Base-by-base conservation (phyloP, 495 filamentous ascomycete genomes). In the Tuber borchii region DNA sequence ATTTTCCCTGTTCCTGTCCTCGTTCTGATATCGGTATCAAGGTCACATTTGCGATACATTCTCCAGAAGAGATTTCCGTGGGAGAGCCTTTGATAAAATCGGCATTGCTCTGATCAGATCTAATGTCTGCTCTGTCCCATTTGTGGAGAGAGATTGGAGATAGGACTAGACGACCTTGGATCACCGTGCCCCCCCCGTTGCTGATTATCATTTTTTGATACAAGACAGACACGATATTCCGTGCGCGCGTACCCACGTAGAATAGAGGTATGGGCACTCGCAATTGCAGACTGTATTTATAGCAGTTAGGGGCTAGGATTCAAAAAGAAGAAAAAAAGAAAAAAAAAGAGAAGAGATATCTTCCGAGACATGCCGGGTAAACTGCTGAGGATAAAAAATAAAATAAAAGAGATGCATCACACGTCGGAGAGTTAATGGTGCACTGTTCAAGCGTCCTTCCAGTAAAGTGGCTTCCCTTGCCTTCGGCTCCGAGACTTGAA, bases 401-500 rank as follows among this genome's bases (percentile, higher is more conserved):
- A 61, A 31, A 61, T 26, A 61, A 56, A 56, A 65, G 56, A 65
- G 56, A 65, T 34, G 26, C 14, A 31, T 65, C 56, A 65, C 31
- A 65, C 56, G 26, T 65, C 56, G 56, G 56, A 65, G 56, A 65
- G 56, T 65, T 34, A 34, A 31, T 34, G 56, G 5, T 65, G 16
- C 26, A 65, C n/a, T 34, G 14, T 65, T 34, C 56, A 26, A 65
- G 56, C 26, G 10, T 56, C 48, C 48, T n/a, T 56, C 56, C 12
- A 65, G 26, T 34, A 17, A 65, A 65, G 26, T 17, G 70, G 26
- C 69, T 46, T 74, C 37, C 69, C 42, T 51, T 34, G 56, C 44
- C 71, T 73, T 78, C 71, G 61, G 70, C 69, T 68, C 75, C 77
- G 70, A 74, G 71, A 31, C 20, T 70, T 70, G 70, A 70, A 45